Evolutionary conservation across 352 stramenopile genomes (phyloP).

Genomic region (Blastocystis sp.): DNA sequence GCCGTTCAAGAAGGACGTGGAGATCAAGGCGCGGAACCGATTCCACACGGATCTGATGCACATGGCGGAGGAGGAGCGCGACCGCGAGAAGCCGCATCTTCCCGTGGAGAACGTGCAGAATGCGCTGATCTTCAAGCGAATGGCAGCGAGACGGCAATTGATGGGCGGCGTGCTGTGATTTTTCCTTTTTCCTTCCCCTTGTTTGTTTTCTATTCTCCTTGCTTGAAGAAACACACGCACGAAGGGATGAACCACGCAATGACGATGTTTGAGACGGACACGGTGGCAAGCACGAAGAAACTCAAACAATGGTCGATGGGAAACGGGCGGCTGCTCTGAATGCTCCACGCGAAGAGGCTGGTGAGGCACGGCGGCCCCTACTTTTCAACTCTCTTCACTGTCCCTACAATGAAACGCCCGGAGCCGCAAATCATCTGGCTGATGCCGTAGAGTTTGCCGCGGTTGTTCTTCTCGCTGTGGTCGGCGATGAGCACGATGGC

Average conservation of each 20-base stretch:
- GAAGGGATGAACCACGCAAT: background rate
- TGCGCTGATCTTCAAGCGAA: conserved; percentile 44
- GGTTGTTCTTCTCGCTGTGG: background rate
- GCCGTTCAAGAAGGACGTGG: conserved; percentile 34
- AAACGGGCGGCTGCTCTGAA: background rate
- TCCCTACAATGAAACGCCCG: conserved; percentile 45
- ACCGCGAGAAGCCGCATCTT: conserved; percentile 33
- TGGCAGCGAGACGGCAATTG: conserved; percentile 3
- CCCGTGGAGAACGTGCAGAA: conserved; percentile 52
- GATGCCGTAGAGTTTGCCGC: conserved; percentile 1
- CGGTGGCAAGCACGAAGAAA: background rate
- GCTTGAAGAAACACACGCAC: background rate
- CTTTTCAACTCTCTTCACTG: background rate
- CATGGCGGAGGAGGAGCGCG: conserved; percentile 11
- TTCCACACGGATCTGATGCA: conserved; percentile 27
- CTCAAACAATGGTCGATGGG: background rate
- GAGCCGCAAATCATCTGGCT: conserved; percentile 1
- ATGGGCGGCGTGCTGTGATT: conserved; percentile 33
- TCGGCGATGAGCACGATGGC: conserved; percentile 25
- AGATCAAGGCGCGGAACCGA: conserved; percentile 31
- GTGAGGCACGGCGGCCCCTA: conserved; percentile 33
- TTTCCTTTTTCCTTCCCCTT: conserved; percentile 39
- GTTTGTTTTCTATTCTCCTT: background rate
- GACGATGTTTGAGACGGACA: background rate
- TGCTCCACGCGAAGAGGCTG: conserved; percentile 34